Percentiles rank a stretch among this genome's conserved stretches.
phyloP scores from a whole-genome alignment of 2,329 filamentous ascomycete species.

The Sclerotiophoma versabilis region DNA sequence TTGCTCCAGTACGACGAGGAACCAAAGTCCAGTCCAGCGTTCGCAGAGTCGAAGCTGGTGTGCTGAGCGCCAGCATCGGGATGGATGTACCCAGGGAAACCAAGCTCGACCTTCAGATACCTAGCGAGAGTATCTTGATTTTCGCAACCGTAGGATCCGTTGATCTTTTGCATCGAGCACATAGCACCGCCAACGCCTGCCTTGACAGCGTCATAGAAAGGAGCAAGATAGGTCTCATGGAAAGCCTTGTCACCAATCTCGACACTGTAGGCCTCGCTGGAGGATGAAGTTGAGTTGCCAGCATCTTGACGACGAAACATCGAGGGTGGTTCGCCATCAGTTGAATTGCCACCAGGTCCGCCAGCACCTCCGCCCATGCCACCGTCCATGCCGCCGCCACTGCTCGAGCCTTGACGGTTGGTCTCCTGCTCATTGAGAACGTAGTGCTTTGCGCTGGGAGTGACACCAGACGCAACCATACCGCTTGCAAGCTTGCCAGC shows the following conservation, averaged over 20 bases:
- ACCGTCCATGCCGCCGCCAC: conserved; percentile 6
- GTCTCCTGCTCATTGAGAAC: conserved; percentile 18
- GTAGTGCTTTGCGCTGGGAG: conserved; percentile 59
- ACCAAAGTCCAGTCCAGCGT: conserved; percentile 53
- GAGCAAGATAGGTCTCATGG: conserved; percentile 70
- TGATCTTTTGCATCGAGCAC: conserved; percentile 56
- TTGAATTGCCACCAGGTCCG: neutral
- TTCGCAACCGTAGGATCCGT: conserved; percentile 32
- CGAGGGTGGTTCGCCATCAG: conserved; percentile 1
- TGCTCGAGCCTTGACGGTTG: conserved; percentile 7
- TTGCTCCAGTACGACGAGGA: conserved; percentile 25
- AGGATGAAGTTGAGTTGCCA: conserved; percentile 53
- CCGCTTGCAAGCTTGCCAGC: conserved; percentile 14
- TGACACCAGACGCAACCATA: conserved; percentile 35
- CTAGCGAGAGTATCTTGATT: conserved; percentile 52
- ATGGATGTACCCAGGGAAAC: conserved; percentile 51
- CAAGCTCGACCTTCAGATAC: conserved; percentile 58
- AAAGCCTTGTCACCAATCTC: conserved; percentile 69
- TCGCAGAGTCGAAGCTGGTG: conserved; percentile 50
- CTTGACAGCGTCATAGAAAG: conserved; percentile 65
- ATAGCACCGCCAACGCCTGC: conserved; percentile 65
- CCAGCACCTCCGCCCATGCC: conserved; percentile 3
- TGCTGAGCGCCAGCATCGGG: conserved; percentile 54
- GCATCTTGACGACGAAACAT: conserved; percentile 52
- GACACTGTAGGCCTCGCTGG: conserved; percentile 41